phyloP scores from a whole-genome alignment of 148 eudicot genomes.

The Pouteria glomerata region DNA sequence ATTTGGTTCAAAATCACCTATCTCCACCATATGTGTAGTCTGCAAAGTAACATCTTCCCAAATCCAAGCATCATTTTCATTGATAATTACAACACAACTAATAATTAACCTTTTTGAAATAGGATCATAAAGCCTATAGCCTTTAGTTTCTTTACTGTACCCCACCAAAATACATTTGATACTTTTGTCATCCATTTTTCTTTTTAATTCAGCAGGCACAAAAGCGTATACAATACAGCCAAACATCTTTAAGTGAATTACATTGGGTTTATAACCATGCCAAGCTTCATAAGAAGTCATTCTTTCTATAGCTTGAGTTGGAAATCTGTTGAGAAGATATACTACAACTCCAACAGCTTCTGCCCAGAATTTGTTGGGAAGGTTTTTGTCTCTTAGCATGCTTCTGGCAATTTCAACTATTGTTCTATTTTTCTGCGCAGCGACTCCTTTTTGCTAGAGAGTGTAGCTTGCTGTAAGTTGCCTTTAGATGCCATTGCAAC shows the following conservation, averaged over 20 bases:
- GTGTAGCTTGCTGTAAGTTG: not conserved
- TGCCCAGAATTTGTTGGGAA: not conserved
- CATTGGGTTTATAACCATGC: not conserved
- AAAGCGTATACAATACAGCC: not conserved
- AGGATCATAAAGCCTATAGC: not conserved
- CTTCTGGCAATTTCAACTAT: not conserved
- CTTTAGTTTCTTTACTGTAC: not conserved
- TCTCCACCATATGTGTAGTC: not conserved
- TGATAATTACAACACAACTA: not conserved
- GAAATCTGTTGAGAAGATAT: not conserved
- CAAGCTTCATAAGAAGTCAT: not conserved
- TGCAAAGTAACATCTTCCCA: not conserved
- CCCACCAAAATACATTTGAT: not conserved
- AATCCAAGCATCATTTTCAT: not conserved
- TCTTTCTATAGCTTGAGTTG: not conserved
- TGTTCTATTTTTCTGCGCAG: not conserved
- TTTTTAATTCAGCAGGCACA: not conserved
- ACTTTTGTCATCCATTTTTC: not conserved
- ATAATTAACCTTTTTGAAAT: too few relatives aligned
- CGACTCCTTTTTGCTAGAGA: not conserved
- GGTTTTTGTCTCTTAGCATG: not conserved
- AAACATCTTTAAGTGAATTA: not conserved
- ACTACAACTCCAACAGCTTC: not conserved
- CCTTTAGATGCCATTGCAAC: not conserved
- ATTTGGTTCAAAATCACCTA: not conserved